Conservation (phyloP, 805 yeast genomes). For the Hanseniaspora thailandica region DNA sequence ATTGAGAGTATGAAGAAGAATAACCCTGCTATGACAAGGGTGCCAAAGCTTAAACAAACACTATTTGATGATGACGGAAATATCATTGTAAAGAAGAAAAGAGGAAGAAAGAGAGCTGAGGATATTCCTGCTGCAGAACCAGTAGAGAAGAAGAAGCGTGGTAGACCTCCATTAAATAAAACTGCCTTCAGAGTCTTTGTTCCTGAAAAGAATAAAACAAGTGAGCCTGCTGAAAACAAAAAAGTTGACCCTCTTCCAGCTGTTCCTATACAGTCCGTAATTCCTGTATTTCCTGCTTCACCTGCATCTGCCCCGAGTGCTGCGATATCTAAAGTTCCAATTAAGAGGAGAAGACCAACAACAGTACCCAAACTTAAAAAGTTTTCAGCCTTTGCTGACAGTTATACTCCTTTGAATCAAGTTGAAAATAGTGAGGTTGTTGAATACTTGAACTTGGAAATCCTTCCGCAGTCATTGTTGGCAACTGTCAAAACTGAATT, state of each 20-base stretch:
- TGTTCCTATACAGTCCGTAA: no score
- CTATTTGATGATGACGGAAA: not conserved
- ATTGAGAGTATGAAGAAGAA: conserved; percentile 8
- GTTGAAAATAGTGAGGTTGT: not conserved
- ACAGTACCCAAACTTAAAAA: not conserved
- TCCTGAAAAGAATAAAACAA: not conserved
- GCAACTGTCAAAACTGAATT: not conserved
- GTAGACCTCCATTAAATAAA: conserved; percentile 10
- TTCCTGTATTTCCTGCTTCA: not conserved
- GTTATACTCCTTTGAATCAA: conserved; percentile 9
- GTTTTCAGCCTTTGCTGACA: conserved; percentile 13
- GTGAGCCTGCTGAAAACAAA: not conserved
- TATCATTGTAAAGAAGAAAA: not conserved
- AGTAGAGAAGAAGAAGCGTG: conserved; percentile 7
- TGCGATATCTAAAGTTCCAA: not conserved
- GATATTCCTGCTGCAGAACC: not conserved
- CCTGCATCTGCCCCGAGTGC: not conserved
- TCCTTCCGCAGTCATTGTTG: not conserved
- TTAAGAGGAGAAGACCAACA: not conserved
- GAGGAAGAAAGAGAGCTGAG: conserved; percentile 6
- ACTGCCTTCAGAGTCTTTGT: not conserved
- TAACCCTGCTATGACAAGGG: not conserved
- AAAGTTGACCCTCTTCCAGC: no score
- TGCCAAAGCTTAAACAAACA: not conserved
- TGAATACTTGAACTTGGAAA: not conserved